Evolutionary conservation across 441 rosid species (phyloP).

Genomic region (Lepidium campestre): DNA sequence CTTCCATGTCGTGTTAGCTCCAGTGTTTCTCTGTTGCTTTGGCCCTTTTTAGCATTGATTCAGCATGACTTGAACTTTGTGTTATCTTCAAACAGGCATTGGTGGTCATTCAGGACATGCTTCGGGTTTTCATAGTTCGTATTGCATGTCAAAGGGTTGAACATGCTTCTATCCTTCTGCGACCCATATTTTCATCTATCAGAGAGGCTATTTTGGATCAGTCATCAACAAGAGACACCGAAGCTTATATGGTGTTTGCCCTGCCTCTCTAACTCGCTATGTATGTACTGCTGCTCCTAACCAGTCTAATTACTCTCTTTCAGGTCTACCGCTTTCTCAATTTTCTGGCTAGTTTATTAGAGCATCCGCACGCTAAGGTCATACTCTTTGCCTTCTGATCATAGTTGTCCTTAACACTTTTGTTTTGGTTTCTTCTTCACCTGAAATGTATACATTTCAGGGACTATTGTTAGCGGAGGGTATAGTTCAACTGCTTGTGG

Average conservation of each 20-base stretch:
- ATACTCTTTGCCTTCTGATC: slow-evolving; percentile 12
- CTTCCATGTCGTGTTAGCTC: slow-evolving; percentile 20
- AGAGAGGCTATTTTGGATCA: slow-evolving; percentile 44
- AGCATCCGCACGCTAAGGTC: slow-evolving; percentile 90
- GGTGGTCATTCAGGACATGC: slow-evolving; percentile 92
- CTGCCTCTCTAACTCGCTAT: slow-evolving; percentile 12
- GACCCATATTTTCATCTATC: slow-evolving; percentile 69
- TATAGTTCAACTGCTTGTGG: slow-evolving; percentile 44
- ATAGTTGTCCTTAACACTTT: not conserved
- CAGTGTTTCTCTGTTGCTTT: slow-evolving; percentile 9
- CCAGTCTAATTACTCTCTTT: slow-evolving; percentile 18
- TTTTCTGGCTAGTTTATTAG: slow-evolving; percentile 73
- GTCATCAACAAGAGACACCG: slow-evolving; percentile 45
- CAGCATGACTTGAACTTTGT: slow-evolving; percentile 19
- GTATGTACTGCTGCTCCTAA: slow-evolving; percentile 16
- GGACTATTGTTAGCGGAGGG: slow-evolving; percentile 64
- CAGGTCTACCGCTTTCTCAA: slow-evolving; percentile 75
- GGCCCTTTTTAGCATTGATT: slow-evolving; percentile 14
- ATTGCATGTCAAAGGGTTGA: slow-evolving; percentile 71
- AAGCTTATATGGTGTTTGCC: slow-evolving; percentile 65
- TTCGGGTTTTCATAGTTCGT: slow-evolving; percentile 84
- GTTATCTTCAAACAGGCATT: slow-evolving; percentile 48
- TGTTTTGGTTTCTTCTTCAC: not conserved
- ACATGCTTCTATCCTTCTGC: slow-evolving; percentile 69
- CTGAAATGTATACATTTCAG: slow-evolving; percentile 38